phyloP scores from a whole-genome alignment of 2,329 filamentous ascomycete genomes.

The Penicillium rolfsii region DNA sequence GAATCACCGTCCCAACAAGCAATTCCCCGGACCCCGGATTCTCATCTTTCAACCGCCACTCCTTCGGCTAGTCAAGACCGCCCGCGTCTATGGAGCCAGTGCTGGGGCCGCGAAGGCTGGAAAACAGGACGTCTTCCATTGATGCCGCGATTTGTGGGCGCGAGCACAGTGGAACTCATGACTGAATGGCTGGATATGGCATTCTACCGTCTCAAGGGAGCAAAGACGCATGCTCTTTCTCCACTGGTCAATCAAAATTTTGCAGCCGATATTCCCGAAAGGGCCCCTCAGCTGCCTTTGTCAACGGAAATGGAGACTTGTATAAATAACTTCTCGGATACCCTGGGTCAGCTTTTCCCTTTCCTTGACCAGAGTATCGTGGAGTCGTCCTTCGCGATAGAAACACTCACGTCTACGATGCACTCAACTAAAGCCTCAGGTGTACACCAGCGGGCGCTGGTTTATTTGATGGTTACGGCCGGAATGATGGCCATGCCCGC shows the following conservation, averaged over 20 bases:
- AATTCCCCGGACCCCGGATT: background rate
- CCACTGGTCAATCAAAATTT: conserved; percentile 10
- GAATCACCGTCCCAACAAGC: background rate
- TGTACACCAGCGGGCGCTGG: background rate
- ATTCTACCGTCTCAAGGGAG: conserved; percentile 15
- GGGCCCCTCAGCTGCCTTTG: background rate
- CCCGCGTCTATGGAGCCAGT: conserved; percentile 16
- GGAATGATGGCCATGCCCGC: conserved; percentile 3
- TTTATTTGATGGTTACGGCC: conserved; percentile 7
- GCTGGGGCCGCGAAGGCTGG: conserved; percentile 18
- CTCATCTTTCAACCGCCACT: conserved; percentile 1
- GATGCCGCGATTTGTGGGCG: conserved; percentile 17
- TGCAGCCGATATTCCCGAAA: conserved; percentile 4
- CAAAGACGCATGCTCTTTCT: conserved; percentile 9
- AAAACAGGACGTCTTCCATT: conserved; percentile 16
- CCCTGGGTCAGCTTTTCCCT: conserved; percentile 11
- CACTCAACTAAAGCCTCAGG: background rate
- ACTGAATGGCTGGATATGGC: conserved; percentile 20
- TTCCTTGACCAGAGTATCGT: conserved; percentile 2
- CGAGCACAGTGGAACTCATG: conserved; percentile 16
- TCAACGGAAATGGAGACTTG: background rate
- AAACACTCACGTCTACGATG: background rate
- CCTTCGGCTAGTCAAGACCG: conserved; percentile 3
- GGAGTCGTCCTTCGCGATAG: background rate
- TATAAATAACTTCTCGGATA: conserved; percentile 8